These are phyloP conservation scores for Jatropha podagrica DNA, from an alignment of 441 rosid genomes.

Conservation along the genomic window DNA sequence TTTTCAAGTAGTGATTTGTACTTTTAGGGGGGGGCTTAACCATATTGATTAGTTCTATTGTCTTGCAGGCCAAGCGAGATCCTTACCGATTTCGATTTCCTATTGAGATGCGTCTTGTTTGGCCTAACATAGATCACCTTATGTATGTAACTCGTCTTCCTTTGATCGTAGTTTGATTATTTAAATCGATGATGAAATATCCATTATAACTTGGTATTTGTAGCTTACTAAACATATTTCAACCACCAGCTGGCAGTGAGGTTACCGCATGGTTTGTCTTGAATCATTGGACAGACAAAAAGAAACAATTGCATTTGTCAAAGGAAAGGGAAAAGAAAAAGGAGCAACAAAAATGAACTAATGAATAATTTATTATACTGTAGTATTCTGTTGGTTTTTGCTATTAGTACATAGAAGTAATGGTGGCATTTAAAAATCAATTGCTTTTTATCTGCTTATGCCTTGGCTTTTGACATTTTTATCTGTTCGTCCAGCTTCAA, in stretches of 20 bases:
- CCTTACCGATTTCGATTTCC: conserved; percentile 95
- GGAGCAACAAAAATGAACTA: not conserved
- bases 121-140: conserved; percentile 92
- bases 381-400: not conserved
- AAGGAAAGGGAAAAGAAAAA: not conserved
- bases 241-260: not conserved
- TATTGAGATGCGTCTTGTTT: conserved; percentile 85
- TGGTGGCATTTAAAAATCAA: conserved; percentile 13
- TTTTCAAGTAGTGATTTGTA: not conserved
- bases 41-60: conserved; percentile 10
- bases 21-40: not conserved
- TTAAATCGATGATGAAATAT: not conserved
- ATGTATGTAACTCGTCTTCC: conserved; percentile 50
- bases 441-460: conserved; percentile 19
- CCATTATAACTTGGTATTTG: conserved; percentile 9
- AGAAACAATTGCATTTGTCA: not conserved
- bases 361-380: not conserved
- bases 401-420: conserved; percentile 11
- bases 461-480: conserved; percentile 16
- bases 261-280: not conserved
- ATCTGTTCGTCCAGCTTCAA: conserved; percentile 66
- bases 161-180: conserved; percentile 5
- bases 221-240: not conserved
- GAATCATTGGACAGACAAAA: not conserved
- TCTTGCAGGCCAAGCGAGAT: conserved; percentile 87